These are phyloP conservation scores for Patellaria atrata DNA, from an alignment of 495 filamentous ascomycete genomes.

Conservation along the genomic window DNA sequence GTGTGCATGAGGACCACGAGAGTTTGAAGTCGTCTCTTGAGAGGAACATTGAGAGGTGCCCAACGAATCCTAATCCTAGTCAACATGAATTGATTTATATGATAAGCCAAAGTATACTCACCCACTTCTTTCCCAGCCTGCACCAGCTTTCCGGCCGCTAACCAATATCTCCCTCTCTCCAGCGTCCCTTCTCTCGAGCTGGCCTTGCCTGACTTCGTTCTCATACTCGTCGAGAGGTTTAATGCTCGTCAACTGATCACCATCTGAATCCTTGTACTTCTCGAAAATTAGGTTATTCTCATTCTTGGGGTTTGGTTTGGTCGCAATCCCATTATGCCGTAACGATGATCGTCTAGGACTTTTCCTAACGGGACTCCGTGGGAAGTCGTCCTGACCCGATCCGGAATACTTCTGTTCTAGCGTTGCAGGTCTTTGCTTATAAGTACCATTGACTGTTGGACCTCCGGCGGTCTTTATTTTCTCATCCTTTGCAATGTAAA, in stretches of 20 bases:
- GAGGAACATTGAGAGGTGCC: conserved; percentile 76
- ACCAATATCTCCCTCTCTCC: conserved; percentile 14
- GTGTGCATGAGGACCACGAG: conserved; percentile 74
- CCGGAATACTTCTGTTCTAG: conserved; percentile 13
- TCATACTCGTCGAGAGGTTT: conserved; percentile 7
- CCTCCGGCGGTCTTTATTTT: not conserved
- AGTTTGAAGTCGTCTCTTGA: conserved; percentile 78
- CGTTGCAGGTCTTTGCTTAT: not conserved
- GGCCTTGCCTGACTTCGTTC: not conserved
- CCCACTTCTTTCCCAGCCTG: conserved; percentile 24
- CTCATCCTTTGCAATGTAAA: too few relatives aligned
- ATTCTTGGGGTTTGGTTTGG: conserved; percentile 3
- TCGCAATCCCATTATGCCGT: conserved; percentile 11
- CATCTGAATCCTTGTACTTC: conserved; percentile 10
- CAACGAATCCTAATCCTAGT: conserved; percentile 47
- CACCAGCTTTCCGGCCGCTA: conserved; percentile 25
- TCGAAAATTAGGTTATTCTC: conserved; percentile 2
- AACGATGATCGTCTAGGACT: conserved; percentile 10
- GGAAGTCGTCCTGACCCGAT: conserved; percentile 13
- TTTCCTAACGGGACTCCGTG: conserved; percentile 1
- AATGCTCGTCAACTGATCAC: conserved; percentile 9
- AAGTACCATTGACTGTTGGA: not conserved
- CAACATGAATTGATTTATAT: not conserved
- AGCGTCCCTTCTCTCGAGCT: conserved; percentile 1
- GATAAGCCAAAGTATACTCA: too few relatives aligned